Conservation (phyloP, 306 rosid genomes). For the Arachis hypogaea region DNA sequence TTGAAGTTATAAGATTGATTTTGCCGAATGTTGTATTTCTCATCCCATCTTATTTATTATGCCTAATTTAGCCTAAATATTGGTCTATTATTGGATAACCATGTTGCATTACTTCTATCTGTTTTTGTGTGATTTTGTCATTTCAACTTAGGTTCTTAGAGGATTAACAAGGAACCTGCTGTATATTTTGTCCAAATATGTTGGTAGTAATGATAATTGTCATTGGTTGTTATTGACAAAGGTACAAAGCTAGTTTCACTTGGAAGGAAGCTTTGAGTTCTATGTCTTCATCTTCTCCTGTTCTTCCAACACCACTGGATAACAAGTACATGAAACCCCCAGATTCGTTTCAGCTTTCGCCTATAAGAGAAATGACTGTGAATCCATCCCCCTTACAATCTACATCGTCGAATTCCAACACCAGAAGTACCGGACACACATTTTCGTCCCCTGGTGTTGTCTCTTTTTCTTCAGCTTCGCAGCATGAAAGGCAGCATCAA, state of each 20-base stretch:
- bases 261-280: conserved; percentile 33
- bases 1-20: conserved; percentile 1
- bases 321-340: conserved; percentile 50
- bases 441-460: conserved; percentile 47
- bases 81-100: not conserved
- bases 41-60: not conserved
- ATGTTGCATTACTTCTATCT: not conserved
- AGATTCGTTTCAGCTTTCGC: conserved; percentile 57
- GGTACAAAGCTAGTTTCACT: conserved; percentile 33
- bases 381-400: conserved; percentile 49
- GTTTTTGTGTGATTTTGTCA: conserved; percentile 27
- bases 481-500: conserved; percentile 49
- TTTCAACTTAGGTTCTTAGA: conserved; percentile 23
- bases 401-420: conserved; percentile 47
- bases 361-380: conserved; percentile 44
- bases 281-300: conserved; percentile 62
- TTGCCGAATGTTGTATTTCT: not conserved
- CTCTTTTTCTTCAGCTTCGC: conserved; percentile 45
- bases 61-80: not conserved
- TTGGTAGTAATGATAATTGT: conserved; percentile 36
- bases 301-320: conserved; percentile 47
- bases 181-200: conserved; percentile 22
- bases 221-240: conserved; percentile 21
- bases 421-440: conserved; percentile 48
- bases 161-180: not conserved